These are phyloP conservation scores for Spirogloea muscicola DNA, from an alignment of 139 green algal species.

Conservation along the genomic window DNA sequence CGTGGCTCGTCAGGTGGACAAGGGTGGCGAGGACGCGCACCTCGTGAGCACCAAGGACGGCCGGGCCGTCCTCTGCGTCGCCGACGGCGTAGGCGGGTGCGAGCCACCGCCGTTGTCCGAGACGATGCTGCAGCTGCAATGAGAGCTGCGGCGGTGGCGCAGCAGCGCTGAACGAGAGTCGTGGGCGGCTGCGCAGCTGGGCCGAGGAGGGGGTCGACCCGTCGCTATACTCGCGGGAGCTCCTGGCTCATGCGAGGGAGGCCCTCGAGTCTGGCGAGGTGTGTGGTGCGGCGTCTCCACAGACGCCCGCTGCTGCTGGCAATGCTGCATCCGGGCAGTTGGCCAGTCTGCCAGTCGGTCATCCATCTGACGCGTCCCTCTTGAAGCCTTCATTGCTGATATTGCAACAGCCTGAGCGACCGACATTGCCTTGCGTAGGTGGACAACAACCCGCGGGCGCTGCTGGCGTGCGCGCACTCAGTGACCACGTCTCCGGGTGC, in stretches of 20 bases:
- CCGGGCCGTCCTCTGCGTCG: constrained; percentile 7
- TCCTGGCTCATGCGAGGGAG: constrained; percentile 18
- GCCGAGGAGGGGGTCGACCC: constrained; percentile 45
- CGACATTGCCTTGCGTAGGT: background rate
- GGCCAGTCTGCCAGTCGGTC: no score
- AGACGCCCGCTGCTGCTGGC: no score
- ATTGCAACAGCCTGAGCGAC: no score
- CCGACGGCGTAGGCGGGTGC: constrained; percentile 32
- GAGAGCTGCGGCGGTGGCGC: no score
- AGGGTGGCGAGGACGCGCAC: constrained; percentile 38
- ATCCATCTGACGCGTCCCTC: no score
- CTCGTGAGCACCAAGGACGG: constrained; percentile 5
- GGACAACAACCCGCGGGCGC: background rate
- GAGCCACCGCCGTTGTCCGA: no score
- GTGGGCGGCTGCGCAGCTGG: constrained; percentile 30
- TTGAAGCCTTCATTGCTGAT: no score
- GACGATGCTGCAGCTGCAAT: no score
- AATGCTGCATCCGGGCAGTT: no score
- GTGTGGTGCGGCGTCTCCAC: no score
- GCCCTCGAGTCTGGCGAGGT: background rate
- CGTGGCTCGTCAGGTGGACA: constrained; percentile 28
- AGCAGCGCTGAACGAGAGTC: no score
- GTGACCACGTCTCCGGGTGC: constrained; percentile 6
- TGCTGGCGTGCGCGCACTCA: constrained; percentile 14
- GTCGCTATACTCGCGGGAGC: constrained; percentile 44